Conservation (phyloP, 768 basidiomycete species). For the Mrakia gelida region DNA sequence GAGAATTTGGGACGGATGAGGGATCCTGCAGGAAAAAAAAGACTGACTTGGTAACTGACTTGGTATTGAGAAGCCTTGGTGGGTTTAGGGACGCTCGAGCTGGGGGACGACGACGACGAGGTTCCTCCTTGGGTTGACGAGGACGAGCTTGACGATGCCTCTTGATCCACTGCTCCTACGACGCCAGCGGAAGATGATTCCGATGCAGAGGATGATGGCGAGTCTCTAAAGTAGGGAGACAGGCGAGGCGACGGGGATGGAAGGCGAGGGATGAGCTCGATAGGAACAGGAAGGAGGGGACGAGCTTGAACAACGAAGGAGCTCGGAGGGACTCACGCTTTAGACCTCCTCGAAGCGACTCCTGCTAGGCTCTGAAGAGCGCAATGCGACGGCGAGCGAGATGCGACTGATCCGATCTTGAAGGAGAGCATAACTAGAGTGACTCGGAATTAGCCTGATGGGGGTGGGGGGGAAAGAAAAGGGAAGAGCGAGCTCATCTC, state of each 20-base stretch:
- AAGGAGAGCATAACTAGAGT: not conserved
- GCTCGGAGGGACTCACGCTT: not conserved
- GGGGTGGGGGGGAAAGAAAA: not conserved
- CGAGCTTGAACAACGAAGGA: not conserved
- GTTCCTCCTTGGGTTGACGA: too few species aligned
- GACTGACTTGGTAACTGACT: too few species aligned
- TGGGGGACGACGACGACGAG: too few species aligned
- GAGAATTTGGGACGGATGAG: too few species aligned
- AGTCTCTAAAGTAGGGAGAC: too few species aligned
- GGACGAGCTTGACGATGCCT: too few species aligned
- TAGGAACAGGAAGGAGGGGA: not conserved
- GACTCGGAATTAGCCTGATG: not conserved
- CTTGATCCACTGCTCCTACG: too few species aligned
- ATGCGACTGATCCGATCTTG: not conserved
- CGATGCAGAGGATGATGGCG: too few species aligned
- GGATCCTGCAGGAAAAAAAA: too few species aligned
- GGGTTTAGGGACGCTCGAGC: too few species aligned
- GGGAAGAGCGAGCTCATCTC: not conserved
- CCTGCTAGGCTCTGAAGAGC: not conserved
- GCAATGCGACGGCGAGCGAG: not conserved
- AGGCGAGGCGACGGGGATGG: not conserved
- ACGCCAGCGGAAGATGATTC: too few species aligned
- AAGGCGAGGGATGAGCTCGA: not conserved
- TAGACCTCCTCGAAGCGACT: not conserved
- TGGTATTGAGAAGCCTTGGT: too few species aligned